Evolutionary conservation across 2,329 filamentous ascomycete species (phyloP), one percentile per base, ranked within the genome.

Genomic region (Trichoderma sp.): DNA sequence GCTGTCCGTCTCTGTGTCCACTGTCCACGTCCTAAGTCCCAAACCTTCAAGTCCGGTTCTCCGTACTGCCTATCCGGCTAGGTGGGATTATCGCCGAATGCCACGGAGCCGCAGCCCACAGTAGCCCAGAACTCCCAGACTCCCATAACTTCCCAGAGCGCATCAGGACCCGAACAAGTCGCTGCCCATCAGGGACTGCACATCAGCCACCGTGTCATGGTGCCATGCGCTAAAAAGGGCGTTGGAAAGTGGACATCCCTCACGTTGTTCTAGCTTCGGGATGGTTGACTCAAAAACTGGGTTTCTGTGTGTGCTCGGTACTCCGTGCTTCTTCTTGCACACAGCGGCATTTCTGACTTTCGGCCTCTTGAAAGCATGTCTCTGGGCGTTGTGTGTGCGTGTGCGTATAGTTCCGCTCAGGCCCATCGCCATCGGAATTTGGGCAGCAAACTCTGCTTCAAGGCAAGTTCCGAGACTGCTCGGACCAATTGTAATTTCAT

Each of bases 311-410:
- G 36, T 39, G 36, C 36, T 39, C n/a, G 43, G 43, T 47, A 47
- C 43, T 47, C 43, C 43, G 43, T 51, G 18, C 28, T 28, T 32
- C 6, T 2, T 15, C 34, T 36, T 36, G 57, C 15, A 21, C 9
- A 6, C 62, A 64, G 65, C 65, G 65, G 53, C 53, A 21, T 60
- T 60, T 68, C 65, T 43, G 64, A 68, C 65, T 60, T 66, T 60
- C 21, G 64, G 56, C 53, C 65, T 60, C n/a, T 43, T 18, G 24
- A 68, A 68, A 60, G 18, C 18, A 47, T 57, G 66, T 47, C 15
- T n/a, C 26, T 12, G 34, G 66, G 43, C 34, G 28, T 58, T 58
- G 57, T 60, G 57, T 21, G 56, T 14, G 28, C 4, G 53, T 51
- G 56, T 69, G 66, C 61, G 53, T 5, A 39, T 51, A 21, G 12